Base-by-base conservation (phyloP, 2,329 filamentous ascomycete genomes). In the Aspergillus unguis region DNA sequence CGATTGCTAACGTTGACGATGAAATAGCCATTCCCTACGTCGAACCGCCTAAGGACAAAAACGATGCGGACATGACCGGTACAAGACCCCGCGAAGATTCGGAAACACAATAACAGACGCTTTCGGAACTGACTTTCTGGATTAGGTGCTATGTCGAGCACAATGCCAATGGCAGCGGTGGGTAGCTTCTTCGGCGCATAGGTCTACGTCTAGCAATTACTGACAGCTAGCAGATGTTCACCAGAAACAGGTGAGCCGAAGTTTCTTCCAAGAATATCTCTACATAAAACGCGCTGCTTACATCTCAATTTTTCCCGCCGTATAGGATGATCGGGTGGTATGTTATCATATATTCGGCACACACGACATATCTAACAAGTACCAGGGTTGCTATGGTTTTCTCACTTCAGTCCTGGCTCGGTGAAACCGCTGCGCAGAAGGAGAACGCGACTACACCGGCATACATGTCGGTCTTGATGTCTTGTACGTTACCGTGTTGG, bases 91-190 rank as follows among this genome's bases (percentile, higher is more conserved):
- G 11, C 6, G 33, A 7, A 42, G 48, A 7, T 9, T 27, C 28
- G 31, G 41, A 23, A 3, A 28, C 10, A 40, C 40, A 28, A 3
- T 11, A 31, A 3, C 29, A 17, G 17, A 17, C 17, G 31, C 6
- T 27, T 23, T 17, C 17, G 17, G 51, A 35, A 46, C 58, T 70
- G 52, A 69, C 47, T 29, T 10, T 53, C 41, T 54, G 9, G 27
- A 32, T 50, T 37, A 82, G 81, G 80, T 63, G 83, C 82, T 44
- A 79, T 86, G 75, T 78, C 81, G 48, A 92, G 86, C 67, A 95
- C 92, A 33, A 79, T 97, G 67, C 92, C 92, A 54, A 96, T 96
- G 92, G 91, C 90, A 53, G 92, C 92, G 58, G 83, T 85, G 76
- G 71, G 78, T 77, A 56, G 36, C 46, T 48, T 23, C 29, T 50